A percentile compares a stretch with the other conserved stretches of the same genome.
phyloP scores from a whole-genome alignment of 768 basidiomycete genomes.

The Russula virescens region DNA sequence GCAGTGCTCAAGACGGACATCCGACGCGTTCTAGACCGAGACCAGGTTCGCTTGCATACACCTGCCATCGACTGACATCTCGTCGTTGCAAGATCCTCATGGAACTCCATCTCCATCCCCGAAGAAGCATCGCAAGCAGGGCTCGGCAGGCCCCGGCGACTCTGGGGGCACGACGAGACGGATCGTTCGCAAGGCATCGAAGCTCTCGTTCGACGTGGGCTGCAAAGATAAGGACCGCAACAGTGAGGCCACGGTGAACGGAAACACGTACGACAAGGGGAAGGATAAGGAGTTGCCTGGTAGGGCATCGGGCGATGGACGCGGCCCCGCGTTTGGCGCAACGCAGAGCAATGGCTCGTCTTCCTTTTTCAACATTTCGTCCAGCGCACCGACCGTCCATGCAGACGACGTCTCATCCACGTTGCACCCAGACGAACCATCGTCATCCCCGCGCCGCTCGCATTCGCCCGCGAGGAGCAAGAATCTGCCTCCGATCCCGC shows the following conservation, averaged over 20 bases:
- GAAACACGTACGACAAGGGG: slow-evolving; percentile 6
- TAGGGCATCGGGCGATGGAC: slow-evolving; percentile 41
- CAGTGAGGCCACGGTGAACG: slow-evolving; percentile 24
- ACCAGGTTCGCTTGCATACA: slow-evolving; percentile 96
- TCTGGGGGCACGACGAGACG: slow-evolving; percentile 45
- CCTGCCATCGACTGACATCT: slow-evolving; percentile 88
- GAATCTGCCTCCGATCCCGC: slow-evolving; percentile 73
- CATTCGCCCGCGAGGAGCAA: slow-evolving; percentile 55
- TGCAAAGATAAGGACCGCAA: slow-evolving; percentile 39
- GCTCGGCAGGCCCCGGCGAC: slow-evolving; percentile 49
- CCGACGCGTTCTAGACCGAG: slow-evolving; percentile 78
- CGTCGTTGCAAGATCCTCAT: slow-evolving; percentile 50
- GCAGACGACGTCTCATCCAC: slow-evolving; percentile 65
- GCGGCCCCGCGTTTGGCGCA: slow-evolving; percentile 39
- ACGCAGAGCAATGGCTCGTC: slow-evolving; percentile 74
- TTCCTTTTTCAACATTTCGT: slow-evolving; percentile 84
- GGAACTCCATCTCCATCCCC: slow-evolving; percentile 30
- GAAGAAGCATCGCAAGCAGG: slow-evolving; percentile 37
- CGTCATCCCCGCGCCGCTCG: slow-evolving; percentile 31
- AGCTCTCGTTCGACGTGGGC: slow-evolving; percentile 67
- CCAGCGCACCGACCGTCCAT: no score
- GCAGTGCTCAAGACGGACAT: slow-evolving; percentile 79
- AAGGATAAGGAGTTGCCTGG: slow-evolving; percentile 37
- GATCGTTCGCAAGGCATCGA: slow-evolving; percentile 69
- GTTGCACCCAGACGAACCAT: no score